A percentile compares a stretch with the other conserved stretches of the same genome.
phyloP scores from a whole-genome alignment of 805 yeast genomes.

The Yamadazyma endophytica region DNA sequence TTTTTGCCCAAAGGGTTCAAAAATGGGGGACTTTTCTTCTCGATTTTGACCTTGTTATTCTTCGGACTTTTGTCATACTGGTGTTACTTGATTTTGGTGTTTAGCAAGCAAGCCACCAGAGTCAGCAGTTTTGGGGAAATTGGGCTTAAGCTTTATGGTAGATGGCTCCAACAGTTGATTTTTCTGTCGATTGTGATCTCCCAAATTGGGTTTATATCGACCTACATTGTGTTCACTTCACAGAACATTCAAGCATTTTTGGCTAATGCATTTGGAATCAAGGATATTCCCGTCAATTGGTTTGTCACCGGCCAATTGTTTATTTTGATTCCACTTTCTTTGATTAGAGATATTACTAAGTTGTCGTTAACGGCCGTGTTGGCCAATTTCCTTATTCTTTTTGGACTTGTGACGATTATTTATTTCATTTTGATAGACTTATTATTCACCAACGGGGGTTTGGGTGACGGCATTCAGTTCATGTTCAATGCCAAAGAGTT shows the following conservation, averaged over 20 bases:
- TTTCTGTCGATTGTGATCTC: constrained; percentile 62
- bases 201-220: constrained; percentile 77
- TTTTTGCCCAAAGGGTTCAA: constrained; percentile 67
- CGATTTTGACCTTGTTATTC: constrained; percentile 45
- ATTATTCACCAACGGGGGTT: constrained; percentile 21
- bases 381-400: constrained; percentile 66
- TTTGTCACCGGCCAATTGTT: constrained; percentile 54
- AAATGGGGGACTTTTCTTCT: constrained; percentile 69
- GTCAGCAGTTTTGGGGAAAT: constrained; percentile 80
- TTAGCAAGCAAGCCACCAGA: constrained; percentile 52
- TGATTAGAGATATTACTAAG: constrained; percentile 72
- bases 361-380: constrained; percentile 66
- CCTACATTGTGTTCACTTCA: constrained; percentile 75
- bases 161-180: constrained; percentile 60
- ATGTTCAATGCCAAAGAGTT: constrained; percentile 55
- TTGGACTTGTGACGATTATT: constrained; percentile 62
- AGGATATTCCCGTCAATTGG: constrained; percentile 38
- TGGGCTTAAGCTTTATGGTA: constrained; percentile 61
- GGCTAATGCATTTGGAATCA: constrained; percentile 41
- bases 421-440: constrained; percentile 50
- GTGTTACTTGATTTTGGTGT: constrained; percentile 67
- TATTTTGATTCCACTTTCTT: constrained; percentile 62
- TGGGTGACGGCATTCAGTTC: constrained; percentile 47
- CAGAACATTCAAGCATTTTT: constrained; percentile 66
- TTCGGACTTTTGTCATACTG: constrained; percentile 73